Conservation (phyloP, 257 asterid species). For the Solanum acaule region DNA sequence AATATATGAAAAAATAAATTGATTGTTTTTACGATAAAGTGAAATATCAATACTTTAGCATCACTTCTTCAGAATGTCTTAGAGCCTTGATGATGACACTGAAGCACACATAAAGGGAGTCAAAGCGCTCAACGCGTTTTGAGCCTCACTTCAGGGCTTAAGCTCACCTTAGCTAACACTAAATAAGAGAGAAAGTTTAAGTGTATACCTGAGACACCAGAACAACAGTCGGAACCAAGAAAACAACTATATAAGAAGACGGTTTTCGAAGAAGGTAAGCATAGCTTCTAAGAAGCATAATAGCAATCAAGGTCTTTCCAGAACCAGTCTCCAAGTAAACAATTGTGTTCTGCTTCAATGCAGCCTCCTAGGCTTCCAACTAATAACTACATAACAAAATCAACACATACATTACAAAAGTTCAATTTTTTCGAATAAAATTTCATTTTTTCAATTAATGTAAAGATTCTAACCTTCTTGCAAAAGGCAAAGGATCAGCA, state of each 20-base stretch:
- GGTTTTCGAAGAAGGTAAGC: slow-evolving; percentile 55
- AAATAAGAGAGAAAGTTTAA: not conserved
- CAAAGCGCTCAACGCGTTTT: not conserved
- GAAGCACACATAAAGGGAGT: not conserved
- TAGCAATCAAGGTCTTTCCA: slow-evolving; percentile 70
- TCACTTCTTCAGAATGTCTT: not conserved
- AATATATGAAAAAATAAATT: too few species aligned
- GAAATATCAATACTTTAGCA: not conserved
- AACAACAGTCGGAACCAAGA: slow-evolving; percentile 80
- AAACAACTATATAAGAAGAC: slow-evolving; percentile 47
- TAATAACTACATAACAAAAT: slow-evolving; percentile 48
- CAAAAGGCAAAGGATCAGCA: slow-evolving; percentile 32
- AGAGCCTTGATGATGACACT: not conserved
- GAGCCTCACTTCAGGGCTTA: not conserved
- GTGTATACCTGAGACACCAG: slow-evolving; percentile 50
- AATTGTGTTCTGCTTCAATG: slow-evolving; percentile 56
- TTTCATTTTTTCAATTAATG: not conserved
- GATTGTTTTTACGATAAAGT: not conserved
- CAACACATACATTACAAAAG: not conserved
- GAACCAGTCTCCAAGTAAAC: slow-evolving; percentile 80
- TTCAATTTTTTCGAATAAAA: not conserved
- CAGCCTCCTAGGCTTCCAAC: slow-evolving; percentile 66
- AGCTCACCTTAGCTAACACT: not conserved
- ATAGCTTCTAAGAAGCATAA: slow-evolving; percentile 74
- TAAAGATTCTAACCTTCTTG: slow-evolving; percentile 34